phyloP scores from a whole-genome alignment of 164 flowering plant genomes.

The Dillenia turbinata region DNA sequence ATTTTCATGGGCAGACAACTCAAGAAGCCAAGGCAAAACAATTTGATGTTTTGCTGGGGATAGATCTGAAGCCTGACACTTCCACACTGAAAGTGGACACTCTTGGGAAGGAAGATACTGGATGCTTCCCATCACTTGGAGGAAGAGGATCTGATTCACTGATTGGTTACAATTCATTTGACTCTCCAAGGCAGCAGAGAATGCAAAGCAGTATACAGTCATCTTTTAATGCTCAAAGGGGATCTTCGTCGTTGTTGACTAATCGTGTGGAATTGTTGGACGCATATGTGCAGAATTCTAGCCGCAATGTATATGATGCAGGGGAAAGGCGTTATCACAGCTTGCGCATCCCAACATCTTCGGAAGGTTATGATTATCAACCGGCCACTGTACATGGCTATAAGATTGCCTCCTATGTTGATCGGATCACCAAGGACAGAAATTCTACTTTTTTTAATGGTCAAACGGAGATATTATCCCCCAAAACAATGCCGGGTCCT shows the following conservation, averaged over 20 bases:
- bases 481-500: constrained; percentile 36
- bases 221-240: constrained; percentile 48
- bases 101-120: constrained; percentile 29
- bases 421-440: constrained; percentile 43
- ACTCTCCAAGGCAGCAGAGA: constrained; percentile 50
- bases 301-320: constrained; percentile 27
- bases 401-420: constrained; percentile 62
- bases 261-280: constrained; percentile 41
- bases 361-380: constrained; percentile 65
- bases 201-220: constrained; percentile 36
- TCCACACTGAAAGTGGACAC: constrained; percentile 39
- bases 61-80: constrained; percentile 33
- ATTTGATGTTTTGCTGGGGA: constrained; percentile 50
- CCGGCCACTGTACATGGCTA: constrained; percentile 91
- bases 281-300: constrained; percentile 49
- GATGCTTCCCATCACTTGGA: constrained; percentile 31
- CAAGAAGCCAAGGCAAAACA: constrained; percentile 66
- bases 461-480: constrained; percentile 33
- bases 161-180: constrained; percentile 30
- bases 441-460: constrained; percentile 27
- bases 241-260: constrained; percentile 42
- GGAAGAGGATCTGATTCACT: constrained; percentile 42
- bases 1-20: constrained; percentile 76
- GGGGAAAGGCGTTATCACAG: constrained; percentile 78
- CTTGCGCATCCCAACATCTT: constrained; percentile 61